Percentiles rank a stretch among this genome's conserved stretches.
Evolutionary conservation across 2,329 filamentous ascomycete genomes (phyloP).

Genomic region (Aureobasidium pullulans): DNA sequence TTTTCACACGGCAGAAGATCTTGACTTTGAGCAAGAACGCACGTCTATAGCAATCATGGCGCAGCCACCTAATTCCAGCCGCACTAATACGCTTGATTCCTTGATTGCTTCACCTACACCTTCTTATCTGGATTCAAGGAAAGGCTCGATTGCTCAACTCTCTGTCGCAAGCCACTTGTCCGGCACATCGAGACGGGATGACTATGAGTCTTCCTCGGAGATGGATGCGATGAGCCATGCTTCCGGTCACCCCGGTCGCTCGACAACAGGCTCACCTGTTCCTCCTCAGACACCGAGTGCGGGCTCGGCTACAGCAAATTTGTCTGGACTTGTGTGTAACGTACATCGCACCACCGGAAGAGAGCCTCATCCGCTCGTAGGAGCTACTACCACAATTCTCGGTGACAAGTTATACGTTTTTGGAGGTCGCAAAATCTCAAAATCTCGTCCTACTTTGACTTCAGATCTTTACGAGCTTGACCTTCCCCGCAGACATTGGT

Average conservation of each 20-base stretch:
- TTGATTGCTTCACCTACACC: conserved; percentile 38
- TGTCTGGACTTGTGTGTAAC: conserved; percentile 62
- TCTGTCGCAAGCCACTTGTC: conserved; percentile 39
- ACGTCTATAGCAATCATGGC: neutral
- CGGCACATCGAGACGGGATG: conserved; percentile 37
- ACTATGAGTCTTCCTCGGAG: conserved; percentile 34
- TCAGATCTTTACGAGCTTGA: conserved; percentile 91
- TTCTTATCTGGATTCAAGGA: conserved; percentile 32
- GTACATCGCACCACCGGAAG: conserved; percentile 77
- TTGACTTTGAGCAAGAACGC: neutral
- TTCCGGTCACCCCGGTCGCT: conserved; percentile 17
- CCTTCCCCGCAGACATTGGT: conserved; percentile 86
- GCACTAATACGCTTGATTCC: conserved; percentile 42
- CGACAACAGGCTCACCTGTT: conserved; percentile 1
- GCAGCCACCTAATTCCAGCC: conserved; percentile 18
- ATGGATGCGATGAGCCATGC: conserved; percentile 23
- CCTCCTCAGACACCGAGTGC: conserved; percentile 21
- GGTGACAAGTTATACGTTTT: conserved; percentile 97
- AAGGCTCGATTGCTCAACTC: conserved; percentile 29
- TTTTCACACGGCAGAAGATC: conserved; percentile 1
- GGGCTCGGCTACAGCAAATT: conserved; percentile 43
- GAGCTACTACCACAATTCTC: conserved; percentile 88
- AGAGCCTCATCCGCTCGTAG: conserved; percentile 85
- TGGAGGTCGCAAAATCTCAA: conserved; percentile 79
- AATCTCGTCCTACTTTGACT: conserved; percentile 75